Conservation (phyloP, 2,329 filamentous ascomycete genomes). For the Colletotrichum somersetense region DNA sequence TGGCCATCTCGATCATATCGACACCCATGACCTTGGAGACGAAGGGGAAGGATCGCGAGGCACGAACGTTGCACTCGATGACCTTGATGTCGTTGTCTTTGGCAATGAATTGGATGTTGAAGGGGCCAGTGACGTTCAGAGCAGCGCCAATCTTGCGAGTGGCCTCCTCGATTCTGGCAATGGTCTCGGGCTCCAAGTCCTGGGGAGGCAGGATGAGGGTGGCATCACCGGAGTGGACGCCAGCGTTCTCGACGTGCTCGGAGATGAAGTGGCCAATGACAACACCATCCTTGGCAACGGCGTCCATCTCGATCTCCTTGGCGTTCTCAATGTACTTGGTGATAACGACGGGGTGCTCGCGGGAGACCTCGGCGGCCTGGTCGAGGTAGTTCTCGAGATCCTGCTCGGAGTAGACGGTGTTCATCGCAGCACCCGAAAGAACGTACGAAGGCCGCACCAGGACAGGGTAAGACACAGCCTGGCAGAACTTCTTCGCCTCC, state of each 20-base stretch:
- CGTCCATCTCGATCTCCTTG: slow-evolving; percentile 99
- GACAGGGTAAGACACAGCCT: slow-evolving; percentile 91
- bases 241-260: slow-evolving; percentile 98
- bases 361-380: slow-evolving; percentile 92
- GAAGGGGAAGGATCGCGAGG: slow-evolving; percentile 96
- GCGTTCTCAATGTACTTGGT: slow-evolving; percentile 99
- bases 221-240: slow-evolving; percentile 97
- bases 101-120: slow-evolving; percentile 99
- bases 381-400: slow-evolving; percentile 90
- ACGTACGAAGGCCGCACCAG: slow-evolving; percentile 97
- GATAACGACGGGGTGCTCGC: slow-evolving; percentile 96
- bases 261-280: slow-evolving; percentile 98
- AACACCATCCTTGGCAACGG: slow-evolving; percentile 88
- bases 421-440: slow-evolving; percentile 97
- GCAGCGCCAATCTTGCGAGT: slow-evolving; percentile 95
- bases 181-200: slow-evolving; percentile 90
- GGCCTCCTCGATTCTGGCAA: slow-evolving; percentile 91
- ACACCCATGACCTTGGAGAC: slow-evolving; percentile 99
- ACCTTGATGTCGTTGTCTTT: slow-evolving; percentile 99
- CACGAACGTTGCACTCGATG: slow-evolving; percentile 98
- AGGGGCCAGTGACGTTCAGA: slow-evolving; percentile 94
- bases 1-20: slow-evolving; percentile 98
- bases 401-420: slow-evolving; percentile 96
- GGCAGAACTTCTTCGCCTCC: slow-evolving; percentile 88
- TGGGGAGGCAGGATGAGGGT: slow-evolving; percentile 95